These are phyloP conservation scores for Beauveria scarabaeidicola DNA, from an alignment of 2,329 filamentous ascomycete species.

Conservation along the genomic window DNA sequence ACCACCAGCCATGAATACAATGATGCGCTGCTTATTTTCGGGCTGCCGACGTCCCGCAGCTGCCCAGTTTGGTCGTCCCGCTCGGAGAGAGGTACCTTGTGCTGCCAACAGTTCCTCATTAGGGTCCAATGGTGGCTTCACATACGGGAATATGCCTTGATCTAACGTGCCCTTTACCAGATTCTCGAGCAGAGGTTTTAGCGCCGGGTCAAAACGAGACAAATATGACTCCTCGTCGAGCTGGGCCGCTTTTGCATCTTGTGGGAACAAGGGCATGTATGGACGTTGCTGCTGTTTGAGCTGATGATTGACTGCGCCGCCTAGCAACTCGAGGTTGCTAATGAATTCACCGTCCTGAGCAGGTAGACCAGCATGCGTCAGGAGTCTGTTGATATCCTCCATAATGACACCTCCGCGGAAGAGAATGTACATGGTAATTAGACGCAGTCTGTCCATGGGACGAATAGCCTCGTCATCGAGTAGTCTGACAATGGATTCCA, in stretches of 20 bases:
- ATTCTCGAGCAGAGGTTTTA: constrained; percentile 78
- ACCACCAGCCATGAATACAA: constrained; percentile 91
- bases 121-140: constrained; percentile 58
- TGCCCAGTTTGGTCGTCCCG: constrained; percentile 92
- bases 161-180: constrained; percentile 61
- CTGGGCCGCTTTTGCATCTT: constrained; percentile 47
- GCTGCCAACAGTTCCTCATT: constrained; percentile 49
- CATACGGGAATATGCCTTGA: constrained; percentile 59
- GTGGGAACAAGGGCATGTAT: constrained; percentile 60
- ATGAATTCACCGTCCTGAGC: constrained; percentile 65
- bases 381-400: constrained; percentile 75
- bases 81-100: constrained; percentile 69
- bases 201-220: constrained; percentile 73
- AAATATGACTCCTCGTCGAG: constrained; percentile 70
- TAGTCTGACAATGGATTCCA: constrained; percentile 77
- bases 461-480: constrained; percentile 73
- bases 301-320: constrained; percentile 57
- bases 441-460: constrained; percentile 67
- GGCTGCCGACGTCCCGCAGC: constrained; percentile 62
- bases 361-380: constrained; percentile 74
- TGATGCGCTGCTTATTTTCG: constrained; percentile 82
- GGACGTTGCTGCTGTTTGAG: constrained; percentile 70
- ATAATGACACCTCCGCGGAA: constrained; percentile 78
- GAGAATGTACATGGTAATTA: constrained; percentile 78
- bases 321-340: constrained; percentile 71